Conservation (phyloP, 148 eudicot species). For the Chenopodium formosanum region DNA sequence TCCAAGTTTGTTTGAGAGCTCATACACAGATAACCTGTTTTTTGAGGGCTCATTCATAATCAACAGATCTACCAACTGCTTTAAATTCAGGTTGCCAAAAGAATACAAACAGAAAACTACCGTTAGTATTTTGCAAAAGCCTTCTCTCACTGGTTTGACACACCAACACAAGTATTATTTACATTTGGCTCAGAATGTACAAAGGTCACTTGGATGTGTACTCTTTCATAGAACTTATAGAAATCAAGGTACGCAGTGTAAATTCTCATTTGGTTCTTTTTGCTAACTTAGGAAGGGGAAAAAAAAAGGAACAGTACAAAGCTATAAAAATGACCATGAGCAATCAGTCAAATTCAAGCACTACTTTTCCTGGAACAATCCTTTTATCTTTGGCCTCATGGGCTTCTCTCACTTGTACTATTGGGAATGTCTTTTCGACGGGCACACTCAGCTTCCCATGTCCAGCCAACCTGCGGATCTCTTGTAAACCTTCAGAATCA, state of each 20-base stretch:
- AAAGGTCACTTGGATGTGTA: neutral
- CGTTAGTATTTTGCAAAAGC: neutral
- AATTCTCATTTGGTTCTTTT: neutral
- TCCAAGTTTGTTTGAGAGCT: no score
- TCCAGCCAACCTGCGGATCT: conserved; percentile 67
- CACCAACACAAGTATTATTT: conserved; percentile 12
- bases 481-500: conserved; percentile 82
- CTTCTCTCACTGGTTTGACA: neutral
- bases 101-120: neutral
- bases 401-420: conserved; percentile 79
- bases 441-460: conserved; percentile 82
- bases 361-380: conserved; percentile 77
- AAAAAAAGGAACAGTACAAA: neutral
- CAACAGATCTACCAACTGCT: neutral
- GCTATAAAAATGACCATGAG: neutral
- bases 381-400: conserved; percentile 86
- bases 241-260: neutral
- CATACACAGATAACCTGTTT: no score
- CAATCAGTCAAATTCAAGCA: conserved; percentile 69
- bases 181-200: conserved; percentile 13
- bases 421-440: conserved; percentile 74
- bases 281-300: neutral
- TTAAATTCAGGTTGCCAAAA: neutral
- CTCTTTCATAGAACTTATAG: neutral
- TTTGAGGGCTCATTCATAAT: no score